Evolutionary conservation across 805 yeast genomes (phyloP), one percentile per base, ranked within the genome.

Genomic region (Wickerhamiella occidentalis): DNA sequence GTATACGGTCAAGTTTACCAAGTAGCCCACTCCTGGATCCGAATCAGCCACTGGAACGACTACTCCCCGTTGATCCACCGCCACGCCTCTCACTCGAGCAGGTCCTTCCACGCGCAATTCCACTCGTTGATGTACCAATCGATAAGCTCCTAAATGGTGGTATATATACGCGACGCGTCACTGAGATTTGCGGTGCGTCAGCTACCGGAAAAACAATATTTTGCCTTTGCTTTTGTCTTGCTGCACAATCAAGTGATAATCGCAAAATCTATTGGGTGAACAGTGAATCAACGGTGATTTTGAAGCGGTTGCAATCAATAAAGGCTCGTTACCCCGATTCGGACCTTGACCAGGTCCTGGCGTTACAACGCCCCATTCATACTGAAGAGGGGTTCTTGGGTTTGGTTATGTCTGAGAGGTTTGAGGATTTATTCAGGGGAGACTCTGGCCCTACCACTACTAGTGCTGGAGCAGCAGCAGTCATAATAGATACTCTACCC

Each of bases 181-280:
- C 87, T 0, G 97, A 88, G 65, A 61, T 90, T 3, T 79, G 78
- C 56, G 97, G 97, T 0, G 82, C 81, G 22, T 78, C 94, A 46
- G 84, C 94, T 0, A 74, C 83, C 0, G 97, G 96, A 0, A 90
- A 90, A 59, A 80, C 96, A 0, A 94, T 88, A 56, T 65, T 88
- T 3, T 65, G 83, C 22, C 72, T 80, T 67, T 90, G 82, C 55
- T 57, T 87, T 47, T 70, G 82, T 1, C 66, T 78, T 2, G 66
- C 78, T 1, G 77, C 80, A 11, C 86, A 80, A 54, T 56, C 75
- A 8, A 73, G 25, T 15, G 47, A 45, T 22, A 8, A 17, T 11
- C 40, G 47, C 23, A n/a, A n/a, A 80, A 0, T 33, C 19, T 26
- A 12, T 23, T 17, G 13, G 22, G 18, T 45, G 15, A 26, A 37